Base-by-base conservation (phyloP, 352 stramenopile genomes). In the Globisporangium iwayamae region DNA sequence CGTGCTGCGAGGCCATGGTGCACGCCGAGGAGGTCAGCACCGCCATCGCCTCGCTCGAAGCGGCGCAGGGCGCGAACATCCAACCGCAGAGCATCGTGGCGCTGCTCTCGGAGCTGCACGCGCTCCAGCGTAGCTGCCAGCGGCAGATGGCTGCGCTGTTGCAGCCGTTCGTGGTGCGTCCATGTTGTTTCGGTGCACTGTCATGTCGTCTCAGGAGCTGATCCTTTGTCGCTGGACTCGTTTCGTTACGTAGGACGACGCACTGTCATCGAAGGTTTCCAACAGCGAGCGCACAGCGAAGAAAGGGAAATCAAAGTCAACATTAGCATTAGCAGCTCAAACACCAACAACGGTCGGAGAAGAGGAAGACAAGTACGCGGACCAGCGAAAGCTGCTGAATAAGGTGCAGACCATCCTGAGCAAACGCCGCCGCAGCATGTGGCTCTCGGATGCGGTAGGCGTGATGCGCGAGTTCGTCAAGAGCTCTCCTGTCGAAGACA, bases 81-180 rank as follows among this genome's bases (percentile, higher is more conserved):
- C 38, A 51, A 20, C 69, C 73, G 6, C 57, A 70, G 0, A 22
- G 57, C 0, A 69, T 83, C 18, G 61, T 65, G 22, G 55, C 66
- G 64, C 41, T 76, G 25, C 63, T 91, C 25, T 13, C 25, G 0
- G 63, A 77, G 36, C 65, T 91, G 66, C 67, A 73, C 55, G 56
- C 56, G 38, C 65, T 89, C 0, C 66, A 73, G 2, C 6, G 16
- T 5, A 52, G 56, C 36, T 63, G 79, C 58, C 56, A 72, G 57
- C 1, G 11, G 2, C n/a, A 54, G 28, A 30, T 73, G 32, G 38
- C 18, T 51, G 10, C 22, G 41, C 68, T 59, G 61, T 41, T 48
- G 62, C 51, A 46, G 52, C 39, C 51, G 10, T 73, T 67, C 10
- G 30, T 25, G 43, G 53, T 61, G 34, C n/a, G 34, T 46, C 62